Base-by-base conservation (phyloP, 768 basidiomycete species). In the Auriscalpium microsporum region DNA sequence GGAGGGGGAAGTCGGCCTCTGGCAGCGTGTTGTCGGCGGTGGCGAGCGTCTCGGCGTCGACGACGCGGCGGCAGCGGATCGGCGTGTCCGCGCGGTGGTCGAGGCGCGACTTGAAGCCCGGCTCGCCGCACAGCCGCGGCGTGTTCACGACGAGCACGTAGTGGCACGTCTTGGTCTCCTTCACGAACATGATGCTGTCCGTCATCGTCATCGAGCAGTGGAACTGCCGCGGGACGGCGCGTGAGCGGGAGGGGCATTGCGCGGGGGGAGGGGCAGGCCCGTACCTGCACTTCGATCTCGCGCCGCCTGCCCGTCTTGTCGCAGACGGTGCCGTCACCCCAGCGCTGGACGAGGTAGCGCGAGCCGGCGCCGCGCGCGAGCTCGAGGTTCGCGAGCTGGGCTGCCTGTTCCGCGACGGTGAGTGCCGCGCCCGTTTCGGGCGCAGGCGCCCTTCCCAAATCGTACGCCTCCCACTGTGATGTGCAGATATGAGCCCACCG, bases 171-270 rank as follows among this genome's bases (percentile, higher is more conserved):
- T 88, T 88, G 37, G 91, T 79, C 75, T 96, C 94, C 68, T 94
- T 94, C 65, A 97, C 84, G 65, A 94, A 87, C 53, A 90, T 78
- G 63, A 97, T 90, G 37, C 81, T 82, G 72, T 97, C 94, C 44
- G 89, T 82, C 75, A 89, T 91, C 52, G 89, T 87, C 90, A 92
- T 91, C 58, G 91, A 91, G 70, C 94, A 97, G 71, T 97, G 94
- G 68, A 93, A 94, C 90, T 94, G 59, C 16, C 54, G 53, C 47
- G 54, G 37, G 45, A 28, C 21, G 21, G 21, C 21, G 21, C 21
- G 34, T n/a, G 40, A 49, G 48, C 21, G 33, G 19, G 8, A 10
- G 17, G 14, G 21, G 23, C 4, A 21, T 21, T 21, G 21, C 21
- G 21, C 21, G 21, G 21, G 37, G 57, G 50, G 51, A 52, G 54